phyloP scores from a whole-genome alignment of 805 yeast genomes.

The Suhomyces pyralidae region DNA sequence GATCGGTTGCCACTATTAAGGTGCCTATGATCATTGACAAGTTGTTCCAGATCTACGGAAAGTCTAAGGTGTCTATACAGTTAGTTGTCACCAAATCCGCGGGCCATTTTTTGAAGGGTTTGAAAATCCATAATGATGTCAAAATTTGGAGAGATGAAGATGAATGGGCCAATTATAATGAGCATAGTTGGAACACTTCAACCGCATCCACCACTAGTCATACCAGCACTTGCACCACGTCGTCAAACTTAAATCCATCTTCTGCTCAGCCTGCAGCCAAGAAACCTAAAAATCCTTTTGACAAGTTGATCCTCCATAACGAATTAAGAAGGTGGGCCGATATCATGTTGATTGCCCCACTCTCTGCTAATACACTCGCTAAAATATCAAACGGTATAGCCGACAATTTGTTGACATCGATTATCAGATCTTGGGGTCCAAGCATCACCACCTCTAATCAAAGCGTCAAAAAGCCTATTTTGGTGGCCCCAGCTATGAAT shows the following conservation, averaged over 20 bases:
- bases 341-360: conserved; percentile 44
- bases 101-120: conserved; percentile 61
- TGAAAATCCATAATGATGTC: conserved; percentile 62
- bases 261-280: conserved; percentile 8
- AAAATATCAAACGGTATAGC: conserved; percentile 44
- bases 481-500: conserved; percentile 49
- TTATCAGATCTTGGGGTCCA: conserved; percentile 43
- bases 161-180: conserved; percentile 68
- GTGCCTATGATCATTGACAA: conserved; percentile 87
- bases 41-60: conserved; percentile 73
- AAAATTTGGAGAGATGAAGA: conserved; percentile 91
- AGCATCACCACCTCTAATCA: conserved; percentile 11
- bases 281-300: conserved; percentile 31
- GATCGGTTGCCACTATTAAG: conserved; percentile 95
- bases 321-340: conserved; percentile 49
- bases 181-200: conserved; percentile 18
- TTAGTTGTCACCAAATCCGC: conserved; percentile 83
- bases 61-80: conserved; percentile 71
- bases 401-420: conserved; percentile 42
- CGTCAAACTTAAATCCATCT: conserved; percentile 6
- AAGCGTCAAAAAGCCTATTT: conserved; percentile 35
- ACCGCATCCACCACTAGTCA: conserved; percentile 15
- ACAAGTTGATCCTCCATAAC: conserved; percentile 39
- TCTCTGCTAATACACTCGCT: conserved; percentile 45
- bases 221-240: not conserved